These are phyloP conservation scores for Scenedesmus sp. DNA, from an alignment of 163 green algal species.

Conservation along the genomic window DNA sequence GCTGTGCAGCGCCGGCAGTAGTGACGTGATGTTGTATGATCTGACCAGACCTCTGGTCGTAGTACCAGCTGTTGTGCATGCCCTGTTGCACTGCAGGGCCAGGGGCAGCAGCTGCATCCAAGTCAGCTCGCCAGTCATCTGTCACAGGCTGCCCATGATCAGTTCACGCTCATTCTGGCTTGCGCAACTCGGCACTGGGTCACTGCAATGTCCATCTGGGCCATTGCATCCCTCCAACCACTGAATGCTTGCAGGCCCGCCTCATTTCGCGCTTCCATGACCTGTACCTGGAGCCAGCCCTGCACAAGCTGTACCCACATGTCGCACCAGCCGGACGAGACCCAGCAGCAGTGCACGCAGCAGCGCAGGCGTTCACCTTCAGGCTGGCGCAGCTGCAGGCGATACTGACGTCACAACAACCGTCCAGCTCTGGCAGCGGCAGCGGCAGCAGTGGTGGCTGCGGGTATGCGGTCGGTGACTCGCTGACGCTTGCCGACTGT, in stretches of 20 bases:
- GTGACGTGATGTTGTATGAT: neutral
- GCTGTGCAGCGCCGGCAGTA: neutral
- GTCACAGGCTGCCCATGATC: too few relatives aligned
- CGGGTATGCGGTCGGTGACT: constrained; percentile 2
- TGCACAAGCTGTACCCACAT: constrained; percentile 59
- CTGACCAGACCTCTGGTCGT: neutral
- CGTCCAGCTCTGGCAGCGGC: neutral
- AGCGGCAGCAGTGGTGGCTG: neutral
- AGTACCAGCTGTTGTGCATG: neutral
- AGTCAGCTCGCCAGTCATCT: too few relatives aligned
- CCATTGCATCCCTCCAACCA: neutral
- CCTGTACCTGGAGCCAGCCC: constrained; percentile 59
- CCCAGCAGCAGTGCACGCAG: constrained; percentile 3
- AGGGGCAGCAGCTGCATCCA: too few relatives aligned
- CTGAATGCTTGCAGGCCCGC: constrained; percentile 39
- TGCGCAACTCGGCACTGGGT: neutral
- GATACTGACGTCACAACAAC: neutral
- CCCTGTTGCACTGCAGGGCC: too few relatives aligned
- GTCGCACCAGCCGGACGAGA: constrained; percentile 7
- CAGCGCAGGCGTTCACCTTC: neutral
- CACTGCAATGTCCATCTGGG: neutral
- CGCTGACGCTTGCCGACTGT: constrained; percentile 49
- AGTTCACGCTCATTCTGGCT: too few relatives aligned
- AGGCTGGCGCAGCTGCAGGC: constrained; percentile 43
- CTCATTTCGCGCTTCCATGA: constrained; percentile 62